Base-by-base conservation (phyloP, 2,329 filamentous ascomycete genomes). In the Leptographium radiaticola region DNA sequence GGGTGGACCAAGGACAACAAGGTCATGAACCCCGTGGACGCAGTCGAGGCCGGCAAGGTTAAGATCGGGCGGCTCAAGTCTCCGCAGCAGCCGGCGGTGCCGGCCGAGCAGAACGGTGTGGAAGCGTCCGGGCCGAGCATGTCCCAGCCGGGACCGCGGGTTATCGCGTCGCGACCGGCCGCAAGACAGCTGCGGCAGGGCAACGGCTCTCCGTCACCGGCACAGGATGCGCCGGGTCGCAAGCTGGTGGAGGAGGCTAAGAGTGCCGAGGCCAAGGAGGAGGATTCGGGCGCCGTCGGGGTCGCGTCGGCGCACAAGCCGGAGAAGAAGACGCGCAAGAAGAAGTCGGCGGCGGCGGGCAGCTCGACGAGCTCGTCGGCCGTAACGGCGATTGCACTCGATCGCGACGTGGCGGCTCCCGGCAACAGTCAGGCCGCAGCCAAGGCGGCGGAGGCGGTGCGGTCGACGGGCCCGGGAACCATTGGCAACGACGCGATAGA, bases 1-100 rank as follows among this genome's bases (percentile, higher is more conserved):
- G 93, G 94, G 34, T 97, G 90, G 90, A 86, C 84, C 61, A 80
- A 82, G 61, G 88, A 96, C 58, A 91, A 89, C 69, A 95, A 94
- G 73, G 87, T 95, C 52, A 74, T 95, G 42, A 74, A 84, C 53
- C 77, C 86, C 0, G 80, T 93, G 42, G 83, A 95, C 67, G 90
- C 88, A 2, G 75, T 88, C 46, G 75, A 84, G 52, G 77, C 81
- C 53, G 88, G 87, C 10, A 71, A 86, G 33, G 87, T 95, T 55
- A 80, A 80, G 43, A 84, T 95, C 51, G 77, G 80, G 38, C 84
- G 87, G 62, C 75, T 95, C 40, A 79, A 77, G 65, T 66, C 69
- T 48, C 66, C 72, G 36, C 72, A 63, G 66, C 70, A 65, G 62
- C 75, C 71, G 39, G n/a, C 47, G 53, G 77, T 65, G 57, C 68